phyloP scores from a whole-genome alignment of 2,329 filamentous ascomycete genomes.

The Ceratocystis cubensis region DNA sequence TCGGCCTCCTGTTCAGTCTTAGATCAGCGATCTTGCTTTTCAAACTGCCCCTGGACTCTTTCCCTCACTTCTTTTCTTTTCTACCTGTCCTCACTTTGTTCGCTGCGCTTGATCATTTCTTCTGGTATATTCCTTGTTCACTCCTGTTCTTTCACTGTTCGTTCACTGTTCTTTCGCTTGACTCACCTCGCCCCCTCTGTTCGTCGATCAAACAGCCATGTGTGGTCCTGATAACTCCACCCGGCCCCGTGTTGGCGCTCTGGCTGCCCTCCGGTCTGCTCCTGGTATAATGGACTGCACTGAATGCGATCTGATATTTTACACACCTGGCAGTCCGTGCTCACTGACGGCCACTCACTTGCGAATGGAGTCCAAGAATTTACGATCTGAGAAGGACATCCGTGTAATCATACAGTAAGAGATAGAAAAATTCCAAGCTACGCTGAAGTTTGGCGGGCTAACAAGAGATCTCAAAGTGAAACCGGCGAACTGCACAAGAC shows the following conservation, averaged over 20 bases:
- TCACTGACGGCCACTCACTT: slow-evolving; percentile 33
- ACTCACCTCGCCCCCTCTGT: no score
- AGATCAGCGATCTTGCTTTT: not conserved
- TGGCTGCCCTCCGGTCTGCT: slow-evolving; percentile 33
- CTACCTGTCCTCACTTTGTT: not conserved
- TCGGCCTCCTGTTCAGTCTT: not conserved
- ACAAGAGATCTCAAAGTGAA: slow-evolving; percentile 7
- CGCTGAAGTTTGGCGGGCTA: not conserved
- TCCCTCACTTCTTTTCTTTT: not conserved
- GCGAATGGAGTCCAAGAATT: slow-evolving; percentile 29
- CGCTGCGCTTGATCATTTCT: no score
- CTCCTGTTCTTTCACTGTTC: no score
- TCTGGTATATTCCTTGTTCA: no score
- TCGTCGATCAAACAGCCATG: slow-evolving; percentile 27
- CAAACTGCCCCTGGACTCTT: not conserved
- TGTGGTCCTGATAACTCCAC: slow-evolving; percentile 34
- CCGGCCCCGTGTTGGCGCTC: slow-evolving; percentile 34
- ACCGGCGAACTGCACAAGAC: slow-evolving; percentile 25
- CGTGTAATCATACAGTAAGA: slow-evolving; percentile 37
- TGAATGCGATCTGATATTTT: slow-evolving; percentile 34
- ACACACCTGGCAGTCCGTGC: slow-evolving; percentile 31
- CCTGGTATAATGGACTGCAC: slow-evolving; percentile 18
- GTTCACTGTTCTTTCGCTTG: no score
- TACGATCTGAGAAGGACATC: slow-evolving; percentile 23
- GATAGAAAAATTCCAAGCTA: not conserved